Conservation (phyloP, 192 early-diverging fungal genomes). For the Mortierella antarctica region DNA sequence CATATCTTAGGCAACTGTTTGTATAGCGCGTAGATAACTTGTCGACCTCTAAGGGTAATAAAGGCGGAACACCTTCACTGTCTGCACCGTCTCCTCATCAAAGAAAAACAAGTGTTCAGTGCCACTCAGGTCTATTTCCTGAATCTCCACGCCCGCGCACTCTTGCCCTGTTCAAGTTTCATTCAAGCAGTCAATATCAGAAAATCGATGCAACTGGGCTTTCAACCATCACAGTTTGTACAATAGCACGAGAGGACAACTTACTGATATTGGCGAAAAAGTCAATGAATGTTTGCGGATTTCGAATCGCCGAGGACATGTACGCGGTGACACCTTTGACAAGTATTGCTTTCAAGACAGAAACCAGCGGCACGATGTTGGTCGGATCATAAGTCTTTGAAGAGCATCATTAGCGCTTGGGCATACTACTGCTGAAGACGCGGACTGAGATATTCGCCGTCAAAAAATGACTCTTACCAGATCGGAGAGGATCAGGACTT, state of each 20-base stretch:
- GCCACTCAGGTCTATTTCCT: conserved; percentile 23
- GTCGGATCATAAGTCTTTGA: conserved; percentile 47
- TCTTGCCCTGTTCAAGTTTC: conserved; percentile 15
- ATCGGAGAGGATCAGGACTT: conserved; percentile 48
- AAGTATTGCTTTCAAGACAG: conserved; percentile 38
- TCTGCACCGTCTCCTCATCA: conserved; percentile 42
- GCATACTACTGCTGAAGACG: not conserved
- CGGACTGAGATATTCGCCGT: not conserved
- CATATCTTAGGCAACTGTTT: too few species aligned
- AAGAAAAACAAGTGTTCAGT: conserved; percentile 46
- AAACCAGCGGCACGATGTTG: conserved; percentile 36
- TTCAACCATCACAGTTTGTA: not conserved
- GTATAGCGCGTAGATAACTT: too few species aligned
- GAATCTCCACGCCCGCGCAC: conserved; percentile 31
- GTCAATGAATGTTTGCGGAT: conserved; percentile 45
- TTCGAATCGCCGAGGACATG: conserved; percentile 52
- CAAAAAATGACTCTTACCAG: conserved; percentile 20
- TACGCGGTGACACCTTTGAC: conserved; percentile 36
- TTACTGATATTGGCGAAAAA: conserved; percentile 46
- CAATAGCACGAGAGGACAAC: not conserved
- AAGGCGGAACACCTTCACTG: conserved; percentile 46
- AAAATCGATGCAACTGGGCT: not conserved
- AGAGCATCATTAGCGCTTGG: not conserved
- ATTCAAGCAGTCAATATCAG: not conserved
- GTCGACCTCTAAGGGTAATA: conserved; percentile 1